Base-by-base conservation (phyloP, 225 moss, liverwort and hornwort species). In the Polytrichum commune region DNA sequence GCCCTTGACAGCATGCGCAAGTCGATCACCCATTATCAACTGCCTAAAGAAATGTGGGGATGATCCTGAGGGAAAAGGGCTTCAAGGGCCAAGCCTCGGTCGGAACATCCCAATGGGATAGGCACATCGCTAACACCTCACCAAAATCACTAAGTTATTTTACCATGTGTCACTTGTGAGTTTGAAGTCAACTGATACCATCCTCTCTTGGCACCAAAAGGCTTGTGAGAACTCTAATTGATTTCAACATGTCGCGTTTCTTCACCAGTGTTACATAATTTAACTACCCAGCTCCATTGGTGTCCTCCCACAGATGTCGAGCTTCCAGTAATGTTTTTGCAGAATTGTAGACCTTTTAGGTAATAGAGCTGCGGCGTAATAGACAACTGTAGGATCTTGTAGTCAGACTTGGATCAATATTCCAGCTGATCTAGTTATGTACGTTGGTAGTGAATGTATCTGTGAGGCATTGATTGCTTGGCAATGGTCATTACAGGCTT, bases 331-430 rank as follows among this genome's bases (percentile, higher is more conserved):
- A 29, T 32, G 1, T 65, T 29, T 33, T 65, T 65, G 65, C 27
- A 65, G 65, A 63, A 73, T 46, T 66, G 46, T 22, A 57, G 28
- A 56, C 30, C 46, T 55, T 30, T 55, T 27, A 27, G 18, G 29
- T 19, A 69, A 19, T 26, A 22, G 71, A 53, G 28, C 9, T 63
- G 18, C 1, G 27, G 7, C 62, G 5, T 9, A 27, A 54, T 46
- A 46, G 19, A 1, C 1, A 20, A 54, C 19, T 67, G 62, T 35
- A 66, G 61, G 27, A 13, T 35, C 9, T 55, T 24, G 22, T 58
- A 29, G 29, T 63, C 64, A 58, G 55, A 57, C 64, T 63, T 46
- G 29, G 75, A 64, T 72, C 58, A 75, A 58, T 66, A 72, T 76
- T 71, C 72, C 67, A 75, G 57, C 72, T 72, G 68, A 72, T 72